Evolutionary conservation across 2,329 filamentous ascomycete species (phyloP).

Genomic region (Raffaelea deltoideospora): DNA sequence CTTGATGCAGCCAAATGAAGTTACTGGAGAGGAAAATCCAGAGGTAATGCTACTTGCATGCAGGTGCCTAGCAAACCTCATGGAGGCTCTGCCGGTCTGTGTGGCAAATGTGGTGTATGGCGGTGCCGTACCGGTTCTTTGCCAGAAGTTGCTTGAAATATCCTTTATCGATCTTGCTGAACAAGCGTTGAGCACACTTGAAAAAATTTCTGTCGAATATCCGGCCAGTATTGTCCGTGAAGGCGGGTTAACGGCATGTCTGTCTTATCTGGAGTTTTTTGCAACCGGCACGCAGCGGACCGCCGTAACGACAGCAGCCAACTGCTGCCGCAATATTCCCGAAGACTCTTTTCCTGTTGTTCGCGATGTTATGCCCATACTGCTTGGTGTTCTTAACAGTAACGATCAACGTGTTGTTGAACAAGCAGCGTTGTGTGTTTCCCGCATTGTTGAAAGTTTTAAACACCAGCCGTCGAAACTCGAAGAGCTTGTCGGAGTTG

Average conservation of each 20-base stretch:
- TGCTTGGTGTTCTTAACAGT: constrained; percentile 79
- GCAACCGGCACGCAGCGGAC: constrained; percentile 93
- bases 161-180: constrained; percentile 95
- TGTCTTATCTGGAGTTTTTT: constrained; percentile 95
- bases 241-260: constrained; percentile 85
- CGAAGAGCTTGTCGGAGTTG: constrained; percentile 81
- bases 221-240: constrained; percentile 90
- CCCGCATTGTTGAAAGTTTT: constrained; percentile 93
- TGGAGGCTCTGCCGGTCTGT: constrained; percentile 88
- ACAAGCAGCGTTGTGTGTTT: constrained; percentile 89
- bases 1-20: constrained; percentile 82
- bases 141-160: constrained; percentile 89
- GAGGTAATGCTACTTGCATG: constrained; percentile 97
- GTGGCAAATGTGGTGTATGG: constrained; percentile 94
- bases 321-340: constrained; percentile 93
- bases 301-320: constrained; percentile 91
- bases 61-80: constrained; percentile 87
- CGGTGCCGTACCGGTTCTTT: constrained; percentile 87
- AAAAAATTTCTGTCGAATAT: constrained; percentile 96
- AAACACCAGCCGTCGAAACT: constrained; percentile 75
- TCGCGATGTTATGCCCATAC: constrained; percentile 88
- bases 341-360: constrained; percentile 87
- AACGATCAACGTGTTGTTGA: constrained; percentile 95
- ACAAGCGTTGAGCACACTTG: constrained; percentile 87
- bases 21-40: constrained; percentile 71